Evolutionary conservation across 108 stramenopile genomes (phyloP).

Genomic region (Licmophora abbreviata): DNA sequence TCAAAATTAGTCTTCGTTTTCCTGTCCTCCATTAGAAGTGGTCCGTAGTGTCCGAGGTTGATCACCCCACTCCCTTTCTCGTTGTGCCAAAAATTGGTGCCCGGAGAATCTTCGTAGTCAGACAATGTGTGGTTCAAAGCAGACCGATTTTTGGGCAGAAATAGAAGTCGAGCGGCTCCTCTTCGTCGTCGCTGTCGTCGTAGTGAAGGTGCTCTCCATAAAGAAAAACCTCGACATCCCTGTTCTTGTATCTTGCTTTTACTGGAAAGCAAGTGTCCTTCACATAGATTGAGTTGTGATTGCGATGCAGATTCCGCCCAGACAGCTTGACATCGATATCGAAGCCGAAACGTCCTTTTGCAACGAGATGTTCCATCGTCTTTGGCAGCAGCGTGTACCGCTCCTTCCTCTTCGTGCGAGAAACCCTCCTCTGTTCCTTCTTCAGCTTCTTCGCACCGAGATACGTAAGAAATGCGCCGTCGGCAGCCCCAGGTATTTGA

Average conservation of each 20-base stretch:
- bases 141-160: conserved; percentile 15
- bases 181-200: conserved; percentile 8
- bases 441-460: conserved; percentile 28
- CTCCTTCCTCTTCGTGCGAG: too few species aligned
- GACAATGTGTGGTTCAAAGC: too few species aligned
- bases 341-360: conserved; percentile 14
- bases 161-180: conserved; percentile 1
- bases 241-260: not conserved
- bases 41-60: conserved; percentile 61
- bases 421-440: conserved; percentile 8
- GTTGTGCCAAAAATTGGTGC: too few species aligned
- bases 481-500: not conserved
- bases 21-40: conserved; percentile 30
- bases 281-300: conserved; percentile 30
- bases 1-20: conserved; percentile 39
- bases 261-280: conserved; percentile 10
- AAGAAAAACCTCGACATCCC: conserved; percentile 1
- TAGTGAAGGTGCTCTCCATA: conserved; percentile 4
- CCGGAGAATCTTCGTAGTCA: too few species aligned
- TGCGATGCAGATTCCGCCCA: conserved; percentile 32
- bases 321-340: conserved; percentile 26
- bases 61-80: conserved; percentile 25
- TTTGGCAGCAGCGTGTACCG: not conserved
- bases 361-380: conserved; percentile 12
- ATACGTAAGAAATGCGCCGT: conserved; percentile 63